Evolutionary conservation across 208 protist genomes (phyloP).

Genomic region (Tritrichomonas musculus): DNA sequence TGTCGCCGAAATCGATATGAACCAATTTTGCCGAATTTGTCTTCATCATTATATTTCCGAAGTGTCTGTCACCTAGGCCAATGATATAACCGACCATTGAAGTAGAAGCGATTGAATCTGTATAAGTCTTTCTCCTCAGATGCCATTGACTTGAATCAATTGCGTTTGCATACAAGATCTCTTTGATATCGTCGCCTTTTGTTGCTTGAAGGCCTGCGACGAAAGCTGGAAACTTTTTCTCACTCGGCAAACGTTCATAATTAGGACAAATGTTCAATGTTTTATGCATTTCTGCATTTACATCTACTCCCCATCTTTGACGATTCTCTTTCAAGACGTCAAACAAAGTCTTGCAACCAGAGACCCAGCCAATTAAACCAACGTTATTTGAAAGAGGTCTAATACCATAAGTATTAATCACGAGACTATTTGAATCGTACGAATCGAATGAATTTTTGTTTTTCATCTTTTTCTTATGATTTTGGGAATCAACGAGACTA

Average conservation of each 20-base stretch:
- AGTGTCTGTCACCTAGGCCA: constrained; percentile 74
- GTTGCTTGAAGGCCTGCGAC: neutral
- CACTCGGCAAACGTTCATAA: neutral
- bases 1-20: constrained; percentile 79
- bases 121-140: constrained; percentile 33
- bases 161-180: neutral
- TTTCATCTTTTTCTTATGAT: too few species aligned
- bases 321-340: neutral
- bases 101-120: constrained; percentile 72
- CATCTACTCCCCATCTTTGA: neutral
- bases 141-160: neutral
- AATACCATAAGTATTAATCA: neutral
- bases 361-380: constrained; percentile 10
- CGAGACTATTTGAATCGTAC: too few species aligned
- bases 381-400: neutral
- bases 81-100: constrained; percentile 86
- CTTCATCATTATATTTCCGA: constrained; percentile 86
- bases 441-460: too few species aligned
- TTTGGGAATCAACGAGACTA: too few species aligned
- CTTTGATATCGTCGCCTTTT: neutral
- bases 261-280: neutral
- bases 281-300: neutral
- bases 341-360: neutral
- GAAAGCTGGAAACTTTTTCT: neutral
- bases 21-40: constrained; percentile 46